Evolutionary conservation across 768 basidiomycete species (phyloP).

Genomic region (Mycena alexandri): DNA sequence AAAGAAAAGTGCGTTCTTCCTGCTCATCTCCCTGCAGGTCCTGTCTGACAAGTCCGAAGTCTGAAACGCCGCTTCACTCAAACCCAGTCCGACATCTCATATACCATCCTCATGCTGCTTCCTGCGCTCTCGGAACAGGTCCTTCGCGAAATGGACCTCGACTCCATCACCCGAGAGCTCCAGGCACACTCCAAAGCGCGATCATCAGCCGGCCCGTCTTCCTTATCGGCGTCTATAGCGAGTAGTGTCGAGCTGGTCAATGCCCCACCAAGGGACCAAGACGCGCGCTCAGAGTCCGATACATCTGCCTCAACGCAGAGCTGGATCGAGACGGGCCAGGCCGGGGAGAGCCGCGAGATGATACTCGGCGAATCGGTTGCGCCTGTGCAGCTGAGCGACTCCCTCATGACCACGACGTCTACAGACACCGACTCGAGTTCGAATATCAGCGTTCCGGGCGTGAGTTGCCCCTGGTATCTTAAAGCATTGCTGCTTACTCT

Average conservation of each 20-base stretch:
- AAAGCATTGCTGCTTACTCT: background rate
- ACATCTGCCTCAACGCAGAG: conserved; percentile 34
- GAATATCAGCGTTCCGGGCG: conserved; percentile 31
- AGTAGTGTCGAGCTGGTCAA: conserved; percentile 34
- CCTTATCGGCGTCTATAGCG: conserved; percentile 43
- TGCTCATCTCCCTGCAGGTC: conserved; percentile 2
- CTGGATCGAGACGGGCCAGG: conserved; percentile 32
- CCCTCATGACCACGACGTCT: conserved; percentile 35
- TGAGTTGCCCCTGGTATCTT: background rate
- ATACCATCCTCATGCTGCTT: conserved; percentile 69
- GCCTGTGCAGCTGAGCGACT: conserved; percentile 35
- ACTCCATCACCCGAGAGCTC: conserved; percentile 66
- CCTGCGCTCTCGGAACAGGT: conserved; percentile 67
- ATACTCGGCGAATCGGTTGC: conserved; percentile 37
- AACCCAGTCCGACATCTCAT: conserved; percentile 83
- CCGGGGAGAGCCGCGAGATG: conserved; percentile 34
- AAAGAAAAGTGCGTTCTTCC: conserved; percentile 73
- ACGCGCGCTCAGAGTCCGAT: conserved; percentile 36
- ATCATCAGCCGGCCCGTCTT: conserved; percentile 13
- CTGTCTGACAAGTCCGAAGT: conserved; percentile 52
- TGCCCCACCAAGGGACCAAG: conserved; percentile 55
- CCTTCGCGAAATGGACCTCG: conserved; percentile 73
- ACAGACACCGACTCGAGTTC: conserved; percentile 38
- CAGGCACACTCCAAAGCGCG: conserved; percentile 42
- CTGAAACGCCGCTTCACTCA: conserved; percentile 79